Base-by-base conservation (phyloP, 169 alveolate species). In the Eimeria tenella region DNA sequence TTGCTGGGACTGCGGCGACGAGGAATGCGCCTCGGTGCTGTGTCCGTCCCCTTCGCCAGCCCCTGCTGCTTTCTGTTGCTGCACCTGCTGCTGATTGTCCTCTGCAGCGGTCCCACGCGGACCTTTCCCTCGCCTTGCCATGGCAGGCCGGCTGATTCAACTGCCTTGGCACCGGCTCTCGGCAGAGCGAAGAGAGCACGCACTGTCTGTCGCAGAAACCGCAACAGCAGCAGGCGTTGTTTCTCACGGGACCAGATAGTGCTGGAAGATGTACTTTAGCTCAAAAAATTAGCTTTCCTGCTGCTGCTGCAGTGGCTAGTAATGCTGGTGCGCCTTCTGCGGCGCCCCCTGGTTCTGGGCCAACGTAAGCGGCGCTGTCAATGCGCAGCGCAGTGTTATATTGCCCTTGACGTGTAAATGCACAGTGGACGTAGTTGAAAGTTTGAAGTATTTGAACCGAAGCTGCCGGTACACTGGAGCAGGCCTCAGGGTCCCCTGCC, bases 401-500 rank as follows among this genome's bases (percentile, higher is more conserved):
- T 23, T 13, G 4, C 50, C 53, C 49, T 81, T 53, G 73, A 81
- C 56, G 23, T 56, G 56, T 55, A 81, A 17, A 71, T 81, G 31
- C 89, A 81, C 89, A 4, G 89, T 50, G 55, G 89, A 81, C 58
- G 53, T 52, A 81, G 70, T 50, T 21, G 68, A 58, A 58, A 23
- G 73, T 23, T 21, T 56, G 55, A 21, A 81, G 21, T 58, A 81
- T 25, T 25, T 75, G 4, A 19, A 55, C 17, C 89, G 73, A 58
- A 81, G 73, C 74, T 81, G 53, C 73, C 56, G 56, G 74, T 53
- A 81, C 89, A 81, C 89, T 25, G 73, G 70, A 58, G 89, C 73
- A 81, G 74, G 89, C 89, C 73, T 58, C 86, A 49, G 89, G 89
- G 89, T 53, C 89, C 89, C 89, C 55, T 55, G 74, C 89, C 89